These are phyloP conservation scores for Albifimbria verrucaria DNA, from an alignment of 2,329 filamentous ascomycete species.

Conservation along the genomic window DNA sequence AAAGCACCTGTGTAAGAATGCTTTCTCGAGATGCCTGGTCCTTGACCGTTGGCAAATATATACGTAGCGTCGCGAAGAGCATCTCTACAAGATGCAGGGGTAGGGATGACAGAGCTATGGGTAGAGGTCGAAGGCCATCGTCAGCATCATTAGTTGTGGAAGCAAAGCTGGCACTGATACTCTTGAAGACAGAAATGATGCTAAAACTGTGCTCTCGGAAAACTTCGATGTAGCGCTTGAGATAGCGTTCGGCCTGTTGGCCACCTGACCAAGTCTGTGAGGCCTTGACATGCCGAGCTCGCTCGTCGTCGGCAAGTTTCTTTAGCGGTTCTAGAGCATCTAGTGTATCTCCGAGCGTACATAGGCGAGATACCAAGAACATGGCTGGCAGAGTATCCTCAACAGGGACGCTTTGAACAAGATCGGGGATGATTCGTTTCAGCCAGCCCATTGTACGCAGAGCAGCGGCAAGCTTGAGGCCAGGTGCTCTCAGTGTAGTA, in stretches of 20 bases:
- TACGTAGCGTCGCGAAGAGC: slow-evolving; percentile 70
- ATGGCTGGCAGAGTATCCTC: slow-evolving; percentile 76
- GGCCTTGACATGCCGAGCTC: slow-evolving; percentile 40
- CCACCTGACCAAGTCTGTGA: slow-evolving; percentile 60
- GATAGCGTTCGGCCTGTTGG: slow-evolving; percentile 88
- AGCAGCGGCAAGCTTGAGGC: slow-evolving; percentile 82
- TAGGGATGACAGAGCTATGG: slow-evolving; percentile 78
- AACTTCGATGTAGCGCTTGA: slow-evolving; percentile 95
- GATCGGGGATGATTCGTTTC: slow-evolving; percentile 78
- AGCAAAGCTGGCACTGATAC: slow-evolving; percentile 56
- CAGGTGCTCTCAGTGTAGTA: slow-evolving; percentile 68
- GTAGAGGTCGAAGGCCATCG: slow-evolving; percentile 55
- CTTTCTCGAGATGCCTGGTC: slow-evolving; percentile 82
- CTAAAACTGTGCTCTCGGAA: slow-evolving; percentile 97
- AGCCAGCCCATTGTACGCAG: slow-evolving; percentile 92
- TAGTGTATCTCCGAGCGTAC: slow-evolving; percentile 74
- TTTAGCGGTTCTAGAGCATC: slow-evolving; percentile 80
- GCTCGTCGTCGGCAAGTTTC: slow-evolving; percentile 87
- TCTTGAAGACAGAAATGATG: slow-evolving; percentile 91
- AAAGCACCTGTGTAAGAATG: slow-evolving; percentile 86
- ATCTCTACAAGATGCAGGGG: slow-evolving; percentile 79
- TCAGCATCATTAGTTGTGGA: slow-evolving; percentile 11
- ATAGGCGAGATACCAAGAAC: slow-evolving; percentile 82
- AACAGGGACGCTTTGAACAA: slow-evolving; percentile 36
- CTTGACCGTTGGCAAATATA: slow-evolving; percentile 76